Conservation (phyloP, 78 protist species). For the Cavenderia fasciculata region DNA sequence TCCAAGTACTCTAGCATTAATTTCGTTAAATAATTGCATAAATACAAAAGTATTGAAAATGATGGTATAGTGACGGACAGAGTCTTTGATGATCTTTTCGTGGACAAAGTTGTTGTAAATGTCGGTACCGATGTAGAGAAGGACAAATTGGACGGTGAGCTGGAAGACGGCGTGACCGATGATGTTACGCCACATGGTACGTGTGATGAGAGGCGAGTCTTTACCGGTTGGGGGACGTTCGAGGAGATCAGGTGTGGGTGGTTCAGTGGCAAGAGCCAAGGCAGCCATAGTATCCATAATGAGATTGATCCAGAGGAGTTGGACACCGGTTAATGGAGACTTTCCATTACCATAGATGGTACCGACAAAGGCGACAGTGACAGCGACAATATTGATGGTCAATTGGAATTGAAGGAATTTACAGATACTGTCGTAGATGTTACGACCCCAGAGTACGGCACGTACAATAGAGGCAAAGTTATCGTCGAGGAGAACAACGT, state of each 20-base stretch:
- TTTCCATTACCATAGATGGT: conserved; percentile 60
- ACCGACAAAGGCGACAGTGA: conserved; percentile 90
- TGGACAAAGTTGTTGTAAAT: neutral
- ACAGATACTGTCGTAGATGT: conserved; percentile 92
- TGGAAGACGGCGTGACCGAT: conserved; percentile 90
- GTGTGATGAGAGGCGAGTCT: conserved; percentile 34
- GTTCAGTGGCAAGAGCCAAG: conserved; percentile 99
- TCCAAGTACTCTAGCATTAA: conserved; percentile 87
- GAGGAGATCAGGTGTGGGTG: conserved; percentile 89
- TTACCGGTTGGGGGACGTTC: conserved; percentile 90
- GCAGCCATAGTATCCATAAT: conserved; percentile 99
- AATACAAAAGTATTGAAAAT: conserved; percentile 97
- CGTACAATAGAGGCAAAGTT: conserved; percentile 94
- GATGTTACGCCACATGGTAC: conserved; percentile 90
- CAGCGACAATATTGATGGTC: conserved; percentile 95
- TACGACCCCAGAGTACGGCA: conserved; percentile 98
- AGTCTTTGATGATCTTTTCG: neutral
- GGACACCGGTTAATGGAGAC: conserved; percentile 93
- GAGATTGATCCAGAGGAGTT: conserved; percentile 98
- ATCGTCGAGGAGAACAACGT: conserved; percentile 96
- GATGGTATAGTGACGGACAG: conserved; percentile 62
- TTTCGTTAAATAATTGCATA: conserved; percentile 95
- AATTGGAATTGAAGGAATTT: conserved; percentile 98
- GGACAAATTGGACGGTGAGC: conserved; percentile 69
- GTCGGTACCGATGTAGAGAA: conserved; percentile 67